A percentile compares a stretch with the other conserved stretches of the same genome.
phyloP scores from a whole-genome alignment of 768 basidiomycete genomes.

The Atractiella rhizophila region DNA sequence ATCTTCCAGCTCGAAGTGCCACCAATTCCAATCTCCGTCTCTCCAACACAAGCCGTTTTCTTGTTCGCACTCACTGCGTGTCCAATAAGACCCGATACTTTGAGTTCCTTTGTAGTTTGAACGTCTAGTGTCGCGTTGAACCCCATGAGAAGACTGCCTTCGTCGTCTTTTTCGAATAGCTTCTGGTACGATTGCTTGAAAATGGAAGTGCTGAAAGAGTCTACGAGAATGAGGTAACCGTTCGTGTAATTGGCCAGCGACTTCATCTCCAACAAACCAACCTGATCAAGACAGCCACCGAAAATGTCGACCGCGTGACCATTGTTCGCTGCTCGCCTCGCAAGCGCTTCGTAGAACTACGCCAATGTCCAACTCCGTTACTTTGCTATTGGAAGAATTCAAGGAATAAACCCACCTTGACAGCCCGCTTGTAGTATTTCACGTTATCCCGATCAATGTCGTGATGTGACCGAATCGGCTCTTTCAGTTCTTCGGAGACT shows the following conservation, averaged over 20 bases:
- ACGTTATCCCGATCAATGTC: slow-evolving; percentile 91
- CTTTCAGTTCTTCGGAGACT: slow-evolving; percentile 78
- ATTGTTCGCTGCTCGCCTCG: slow-evolving; percentile 74
- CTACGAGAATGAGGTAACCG: slow-evolving; percentile 81
- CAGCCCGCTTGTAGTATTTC: slow-evolving; percentile 89
- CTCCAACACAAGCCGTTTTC: slow-evolving; percentile 85
- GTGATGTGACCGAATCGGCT: slow-evolving; percentile 93
- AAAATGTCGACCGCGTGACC: slow-evolving; percentile 89
- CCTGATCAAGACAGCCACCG: slow-evolving; percentile 91
- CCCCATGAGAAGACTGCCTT: slow-evolving; percentile 82
- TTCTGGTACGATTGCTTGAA: slow-evolving; percentile 96
- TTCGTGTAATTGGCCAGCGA: slow-evolving; percentile 84
- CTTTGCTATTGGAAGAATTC: background rate
- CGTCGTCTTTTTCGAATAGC: slow-evolving; percentile 71
- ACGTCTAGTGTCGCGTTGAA: slow-evolving; percentile 99
- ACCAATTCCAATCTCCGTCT: slow-evolving; percentile 96
- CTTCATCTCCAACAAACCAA: slow-evolving; percentile 94
- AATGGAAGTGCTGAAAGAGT: slow-evolving; percentile 89
- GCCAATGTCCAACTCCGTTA: background rate
- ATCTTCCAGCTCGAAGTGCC: slow-evolving; percentile 98
- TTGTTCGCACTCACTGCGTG: slow-evolving; percentile 94
- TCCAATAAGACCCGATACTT: slow-evolving; percentile 90
- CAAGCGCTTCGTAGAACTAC: slow-evolving; percentile 84
- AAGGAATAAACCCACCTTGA: slow-evolving; percentile 37
- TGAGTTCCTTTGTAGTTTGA: slow-evolving; percentile 96